phyloP scores from a whole-genome alignment of 1,139 yeast genomes.

The Chernovozyma sophiae-reginae region DNA sequence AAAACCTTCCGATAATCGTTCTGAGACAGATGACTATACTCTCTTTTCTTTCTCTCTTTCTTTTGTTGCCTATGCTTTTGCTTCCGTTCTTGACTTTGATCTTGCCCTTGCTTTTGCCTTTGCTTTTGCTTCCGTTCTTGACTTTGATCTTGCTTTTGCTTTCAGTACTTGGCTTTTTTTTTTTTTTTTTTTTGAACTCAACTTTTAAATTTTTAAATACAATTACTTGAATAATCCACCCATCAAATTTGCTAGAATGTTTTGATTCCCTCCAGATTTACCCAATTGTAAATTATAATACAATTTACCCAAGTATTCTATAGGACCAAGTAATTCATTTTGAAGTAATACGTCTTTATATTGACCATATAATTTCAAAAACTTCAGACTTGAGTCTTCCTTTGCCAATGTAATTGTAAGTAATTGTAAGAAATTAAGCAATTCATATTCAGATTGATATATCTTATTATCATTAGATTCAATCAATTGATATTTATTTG shows the following conservation, averaged over 20 bases:
- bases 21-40: no score
- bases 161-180: no score
- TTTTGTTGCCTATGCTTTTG: no score
- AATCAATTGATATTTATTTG: constrained; percentile 11
- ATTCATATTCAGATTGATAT: constrained; percentile 22
- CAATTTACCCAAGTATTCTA: constrained; percentile 47
- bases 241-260: constrained; percentile 82
- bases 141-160: no score
- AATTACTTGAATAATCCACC: constrained; percentile 61
- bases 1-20: no score
- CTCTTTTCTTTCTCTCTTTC: background rate
- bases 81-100: no score
- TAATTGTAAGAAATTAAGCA: constrained; percentile 69
- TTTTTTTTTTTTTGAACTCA: no score
- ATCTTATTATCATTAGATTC: constrained; percentile 15
- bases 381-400: constrained; percentile 48
- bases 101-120: no score
- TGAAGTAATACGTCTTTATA: constrained; percentile 29
- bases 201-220: no score
- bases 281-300: constrained; percentile 43
- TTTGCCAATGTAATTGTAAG: constrained; percentile 61
- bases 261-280: constrained; percentile 53
- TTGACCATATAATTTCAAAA: constrained; percentile 48
- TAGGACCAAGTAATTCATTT: constrained; percentile 33
- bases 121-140: no score